A percentile compares a stretch with the other conserved stretches of the same genome.
Evolutionary conservation across 2,329 filamentous ascomycete species (phyloP).

Genomic region (Endocalyx cinctus): DNA sequence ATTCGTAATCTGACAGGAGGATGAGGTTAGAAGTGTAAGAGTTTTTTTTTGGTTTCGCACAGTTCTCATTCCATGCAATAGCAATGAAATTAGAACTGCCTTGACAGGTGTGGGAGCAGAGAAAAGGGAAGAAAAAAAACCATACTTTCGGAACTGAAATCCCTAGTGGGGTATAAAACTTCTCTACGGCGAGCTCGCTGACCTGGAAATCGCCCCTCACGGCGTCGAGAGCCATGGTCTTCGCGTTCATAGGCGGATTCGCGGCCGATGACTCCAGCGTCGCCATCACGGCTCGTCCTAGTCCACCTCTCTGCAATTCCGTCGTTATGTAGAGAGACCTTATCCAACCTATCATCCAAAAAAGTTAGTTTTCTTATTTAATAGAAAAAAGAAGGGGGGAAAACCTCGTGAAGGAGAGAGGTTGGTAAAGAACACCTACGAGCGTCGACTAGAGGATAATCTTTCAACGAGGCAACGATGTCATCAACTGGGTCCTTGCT

Average conservation of each 20-base stretch:
- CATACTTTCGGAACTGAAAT: constrained; percentile 2
- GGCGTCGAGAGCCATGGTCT: constrained; percentile 4
- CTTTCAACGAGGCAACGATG: background rate
- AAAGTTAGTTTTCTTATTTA: background rate
- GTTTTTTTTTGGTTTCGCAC: too few relatives aligned
- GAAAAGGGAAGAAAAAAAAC: too few relatives aligned
- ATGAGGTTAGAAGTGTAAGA: too few relatives aligned
- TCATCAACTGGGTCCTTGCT: constrained; percentile 4
- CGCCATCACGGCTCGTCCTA: constrained; percentile 6
- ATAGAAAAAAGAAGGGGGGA: too few relatives aligned
- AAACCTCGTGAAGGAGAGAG: background rate
- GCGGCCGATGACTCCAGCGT: constrained; percentile 1
- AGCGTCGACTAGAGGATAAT: background rate
- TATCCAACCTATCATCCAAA: constrained; percentile 4
- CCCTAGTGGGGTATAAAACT: background rate
- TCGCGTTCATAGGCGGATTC: background rate
- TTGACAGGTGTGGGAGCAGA: too few relatives aligned
- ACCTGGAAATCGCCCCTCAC: background rate
- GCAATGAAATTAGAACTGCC: too few relatives aligned
- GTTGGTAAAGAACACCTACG: constrained; percentile 1
- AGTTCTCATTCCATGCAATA: too few relatives aligned
- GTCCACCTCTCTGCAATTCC: background rate
- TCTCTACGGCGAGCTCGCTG: background rate
- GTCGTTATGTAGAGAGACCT: constrained; percentile 4
- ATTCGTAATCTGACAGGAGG: too few relatives aligned